A percentile compares a stretch with the other conserved stretches of the same genome.
These are phyloP conservation scores for Populus hybrid DNA, from an alignment of 441 rosid genomes.

Conservation along the genomic window DNA sequence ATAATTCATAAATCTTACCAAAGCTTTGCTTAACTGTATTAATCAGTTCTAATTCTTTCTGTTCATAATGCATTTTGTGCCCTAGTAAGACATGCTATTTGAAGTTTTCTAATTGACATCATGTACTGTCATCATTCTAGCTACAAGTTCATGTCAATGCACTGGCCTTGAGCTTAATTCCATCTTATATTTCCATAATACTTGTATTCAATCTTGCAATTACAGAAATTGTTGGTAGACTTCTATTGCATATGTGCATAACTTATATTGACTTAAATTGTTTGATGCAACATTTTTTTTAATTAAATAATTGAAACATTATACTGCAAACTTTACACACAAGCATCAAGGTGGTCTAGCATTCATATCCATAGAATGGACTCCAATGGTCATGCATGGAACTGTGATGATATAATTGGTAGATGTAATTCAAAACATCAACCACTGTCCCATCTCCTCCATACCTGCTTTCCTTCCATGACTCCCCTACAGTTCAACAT, in stretches of 20 bases:
- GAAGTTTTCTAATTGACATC: constrained; percentile 5
- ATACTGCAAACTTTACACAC: not conserved
- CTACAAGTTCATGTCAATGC: not conserved
- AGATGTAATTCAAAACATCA: not conserved
- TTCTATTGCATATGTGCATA: not conserved
- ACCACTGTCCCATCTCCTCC: not conserved
- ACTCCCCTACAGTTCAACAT: not conserved
- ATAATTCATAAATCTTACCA: not conserved
- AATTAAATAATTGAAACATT: not conserved
- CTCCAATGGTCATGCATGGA: not conserved
- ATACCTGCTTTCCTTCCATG: not conserved
- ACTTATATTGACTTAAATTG: not conserved
- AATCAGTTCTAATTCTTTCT: not conserved
- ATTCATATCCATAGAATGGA: not conserved
- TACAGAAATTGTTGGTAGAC: not conserved
- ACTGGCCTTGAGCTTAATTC: not conserved
- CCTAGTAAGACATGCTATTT: not conserved
- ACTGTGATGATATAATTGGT: not conserved
- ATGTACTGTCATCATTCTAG: not conserved
- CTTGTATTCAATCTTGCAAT: not conserved
- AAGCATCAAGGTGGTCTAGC: not conserved
- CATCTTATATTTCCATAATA: not conserved
- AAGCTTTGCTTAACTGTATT: constrained; percentile 4
- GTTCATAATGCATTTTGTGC: not conserved
- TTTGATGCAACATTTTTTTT: not conserved